Evolutionary conservation across 2,329 filamentous ascomycete species (phyloP).

Genomic region (Chaetomium sp.): DNA sequence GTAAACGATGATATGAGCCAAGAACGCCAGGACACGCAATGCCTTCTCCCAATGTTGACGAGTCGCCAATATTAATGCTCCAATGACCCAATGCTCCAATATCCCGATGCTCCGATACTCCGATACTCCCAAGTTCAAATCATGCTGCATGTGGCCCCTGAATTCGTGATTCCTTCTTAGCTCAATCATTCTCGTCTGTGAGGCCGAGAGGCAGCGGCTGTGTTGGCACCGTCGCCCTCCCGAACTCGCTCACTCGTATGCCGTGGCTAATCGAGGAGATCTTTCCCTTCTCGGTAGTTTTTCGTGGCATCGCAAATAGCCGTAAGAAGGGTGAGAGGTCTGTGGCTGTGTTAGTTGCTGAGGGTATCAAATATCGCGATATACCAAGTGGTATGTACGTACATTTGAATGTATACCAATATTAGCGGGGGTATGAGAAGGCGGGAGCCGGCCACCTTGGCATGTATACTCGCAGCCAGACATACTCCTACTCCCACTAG

Average conservation of each 20-base stretch:
- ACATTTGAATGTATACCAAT: slow-evolving; percentile 20
- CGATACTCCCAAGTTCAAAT: neutral
- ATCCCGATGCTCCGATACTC: neutral
- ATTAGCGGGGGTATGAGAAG: slow-evolving; percentile 18
- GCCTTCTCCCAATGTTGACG: no score
- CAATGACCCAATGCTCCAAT: no score
- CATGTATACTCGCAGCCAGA: slow-evolving; percentile 16
- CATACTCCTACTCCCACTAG: slow-evolving; percentile 18
- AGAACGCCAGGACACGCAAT: neutral
- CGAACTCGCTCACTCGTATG: neutral
- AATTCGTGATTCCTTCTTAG: no score
- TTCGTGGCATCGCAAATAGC: slow-evolving; percentile 21
- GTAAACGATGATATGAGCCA: neutral
- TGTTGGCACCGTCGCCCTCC: no score
- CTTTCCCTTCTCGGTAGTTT: slow-evolving; percentile 21
- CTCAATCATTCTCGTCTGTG: no score
- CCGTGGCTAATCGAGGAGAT: slow-evolving; percentile 19
- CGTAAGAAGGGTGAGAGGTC: slow-evolving; percentile 14
- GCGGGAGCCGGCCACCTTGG: slow-evolving; percentile 11
- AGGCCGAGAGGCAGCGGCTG: no score
- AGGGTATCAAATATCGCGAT: neutral
- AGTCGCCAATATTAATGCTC: no score
- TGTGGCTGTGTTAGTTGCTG: slow-evolving; percentile 15
- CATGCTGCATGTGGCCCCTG: no score
- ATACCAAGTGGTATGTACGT: neutral